These are phyloP conservation scores for Murraya koenigii DNA, from an alignment of 345 rosid genomes.

Conservation along the genomic window DNA sequence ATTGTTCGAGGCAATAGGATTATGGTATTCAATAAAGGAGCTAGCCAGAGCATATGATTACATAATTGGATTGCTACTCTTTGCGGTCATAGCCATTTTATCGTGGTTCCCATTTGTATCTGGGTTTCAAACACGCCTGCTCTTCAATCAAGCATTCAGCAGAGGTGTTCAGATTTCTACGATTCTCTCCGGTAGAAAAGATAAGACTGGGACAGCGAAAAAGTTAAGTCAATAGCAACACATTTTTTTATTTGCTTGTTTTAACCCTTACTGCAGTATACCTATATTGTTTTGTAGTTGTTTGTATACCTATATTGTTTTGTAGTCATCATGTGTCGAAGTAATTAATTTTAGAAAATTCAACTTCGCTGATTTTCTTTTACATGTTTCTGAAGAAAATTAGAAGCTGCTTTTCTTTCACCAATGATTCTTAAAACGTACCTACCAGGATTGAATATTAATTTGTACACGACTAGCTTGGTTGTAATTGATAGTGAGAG, in stretches of 20 bases:
- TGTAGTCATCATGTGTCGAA: background rate
- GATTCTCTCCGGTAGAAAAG: conserved; percentile 71
- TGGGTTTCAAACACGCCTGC: conserved; percentile 83
- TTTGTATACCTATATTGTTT: background rate
- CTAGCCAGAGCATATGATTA: conserved; percentile 87
- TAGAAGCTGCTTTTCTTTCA: background rate
- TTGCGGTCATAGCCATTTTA: conserved; percentile 66
- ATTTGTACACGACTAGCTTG: conserved; percentile 5
- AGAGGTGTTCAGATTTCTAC: conserved; percentile 92
- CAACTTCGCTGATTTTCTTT: too few species aligned
- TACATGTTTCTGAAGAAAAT: background rate
- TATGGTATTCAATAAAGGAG: conserved; percentile 89
- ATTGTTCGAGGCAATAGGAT: conserved; percentile 41
- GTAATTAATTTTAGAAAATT: background rate
- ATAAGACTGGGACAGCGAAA: conserved; percentile 17
- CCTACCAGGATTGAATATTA: background rate
- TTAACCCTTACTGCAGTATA: too few species aligned
- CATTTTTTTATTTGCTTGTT: background rate
- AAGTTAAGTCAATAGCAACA: background rate
- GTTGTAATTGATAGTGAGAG: background rate
- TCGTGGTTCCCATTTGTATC: conserved; percentile 92
- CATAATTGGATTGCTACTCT: conserved; percentile 67
- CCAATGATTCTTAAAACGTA: background rate
- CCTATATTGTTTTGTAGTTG: too few species aligned
- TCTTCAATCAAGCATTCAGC: conserved; percentile 95